A percentile compares a stretch with the other conserved stretches of the same genome.
Conservation (phyloP, 768 basidiomycete genomes). For the Collybia nuda region DNA sequence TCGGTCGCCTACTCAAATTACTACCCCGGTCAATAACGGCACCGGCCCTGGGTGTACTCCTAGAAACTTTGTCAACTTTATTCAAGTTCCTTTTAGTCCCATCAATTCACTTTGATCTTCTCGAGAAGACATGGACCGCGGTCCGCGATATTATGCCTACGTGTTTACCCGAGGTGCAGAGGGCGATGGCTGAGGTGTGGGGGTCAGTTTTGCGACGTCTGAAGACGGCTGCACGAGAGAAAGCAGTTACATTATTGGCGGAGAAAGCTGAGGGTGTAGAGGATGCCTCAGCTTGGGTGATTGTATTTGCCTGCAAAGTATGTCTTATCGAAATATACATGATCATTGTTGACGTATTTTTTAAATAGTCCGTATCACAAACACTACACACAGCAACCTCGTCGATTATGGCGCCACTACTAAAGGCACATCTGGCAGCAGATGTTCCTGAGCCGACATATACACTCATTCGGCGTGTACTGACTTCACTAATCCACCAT, state of each 20-base stretch:
- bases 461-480: constrained; percentile 63
- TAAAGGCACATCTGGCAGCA: constrained; percentile 51
- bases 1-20: constrained; percentile 54
- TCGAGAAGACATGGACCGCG: constrained; percentile 60
- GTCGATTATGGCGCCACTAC: constrained; percentile 57
- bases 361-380: constrained; percentile 78
- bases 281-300: constrained; percentile 69
- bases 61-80: constrained; percentile 65
- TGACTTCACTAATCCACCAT: constrained; percentile 85
- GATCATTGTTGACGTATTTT: constrained; percentile 4
- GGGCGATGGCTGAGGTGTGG: constrained; percentile 87
- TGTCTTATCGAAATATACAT: constrained; percentile 6
- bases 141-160: constrained; percentile 51
- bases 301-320: constrained; percentile 82
- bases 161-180: constrained; percentile 71
- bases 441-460: constrained; percentile 40
- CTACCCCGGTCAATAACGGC: constrained; percentile 61
- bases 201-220: constrained; percentile 72
- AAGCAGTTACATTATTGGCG: constrained; percentile 56
- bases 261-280: constrained; percentile 49
- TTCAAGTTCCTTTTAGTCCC: constrained; percentile 78
- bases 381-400: constrained; percentile 76
- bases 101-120: constrained; percentile 48
- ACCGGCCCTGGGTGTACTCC: constrained; percentile 56
- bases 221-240: constrained; percentile 56